Evolutionary conservation across 805 yeast genomes (phyloP).

Genomic region (Candida vartiovaarae): DNA sequence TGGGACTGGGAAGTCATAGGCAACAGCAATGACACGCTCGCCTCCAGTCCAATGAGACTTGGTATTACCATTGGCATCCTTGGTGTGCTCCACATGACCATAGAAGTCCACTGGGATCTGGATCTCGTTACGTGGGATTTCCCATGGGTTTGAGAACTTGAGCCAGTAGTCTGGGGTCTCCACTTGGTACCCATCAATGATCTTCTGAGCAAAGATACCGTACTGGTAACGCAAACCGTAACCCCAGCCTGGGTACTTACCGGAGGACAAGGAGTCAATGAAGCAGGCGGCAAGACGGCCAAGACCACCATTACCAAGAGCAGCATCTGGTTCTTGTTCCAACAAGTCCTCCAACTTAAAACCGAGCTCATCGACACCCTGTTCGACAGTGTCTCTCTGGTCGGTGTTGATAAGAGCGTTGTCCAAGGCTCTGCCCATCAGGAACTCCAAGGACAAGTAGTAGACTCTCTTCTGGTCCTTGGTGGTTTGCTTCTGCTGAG

Average conservation of each 20-base stretch:
- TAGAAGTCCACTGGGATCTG: conserved; percentile 87
- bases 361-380: conserved; percentile 66
- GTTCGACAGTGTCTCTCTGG: conserved; percentile 50
- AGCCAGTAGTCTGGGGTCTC: conserved; percentile 95
- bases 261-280: conserved; percentile 79
- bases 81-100: conserved; percentile 50
- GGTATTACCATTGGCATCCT: conserved; percentile 44
- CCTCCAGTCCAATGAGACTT: conserved; percentile 80
- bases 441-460: conserved; percentile 78
- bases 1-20: conserved; percentile 89
- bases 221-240: conserved; percentile 90
- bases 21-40: conserved; percentile 82
- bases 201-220: conserved; percentile 87
- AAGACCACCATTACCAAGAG: conserved; percentile 90
- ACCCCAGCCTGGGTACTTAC: conserved; percentile 93
- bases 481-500: conserved; percentile 83
- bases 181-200: conserved; percentile 88
- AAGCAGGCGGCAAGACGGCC: conserved; percentile 95
- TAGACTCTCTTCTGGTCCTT: conserved; percentile 82
- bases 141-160: conserved; percentile 88
- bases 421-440: conserved; percentile 94
- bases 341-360: conserved; percentile 82
- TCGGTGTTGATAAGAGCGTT: conserved; percentile 83
- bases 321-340: conserved; percentile 89
- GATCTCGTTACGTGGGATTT: conserved; percentile 77